These are phyloP conservation scores for Plantago elongata DNA, from an alignment of 257 asterid genomes.

Conservation along the genomic window DNA sequence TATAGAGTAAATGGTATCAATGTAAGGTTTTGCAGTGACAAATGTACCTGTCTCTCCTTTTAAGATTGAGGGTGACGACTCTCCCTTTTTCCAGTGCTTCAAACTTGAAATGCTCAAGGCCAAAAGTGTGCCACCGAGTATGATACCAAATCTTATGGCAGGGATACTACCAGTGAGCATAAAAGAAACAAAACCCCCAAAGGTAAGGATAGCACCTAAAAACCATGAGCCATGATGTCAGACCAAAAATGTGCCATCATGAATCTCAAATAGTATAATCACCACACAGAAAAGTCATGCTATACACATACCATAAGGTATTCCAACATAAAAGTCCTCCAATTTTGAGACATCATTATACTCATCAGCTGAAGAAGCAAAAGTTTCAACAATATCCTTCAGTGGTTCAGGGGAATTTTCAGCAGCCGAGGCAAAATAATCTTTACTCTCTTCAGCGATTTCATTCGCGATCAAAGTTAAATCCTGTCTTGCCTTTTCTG, in stretches of 20 bases:
- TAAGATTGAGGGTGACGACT: slow-evolving; percentile 48
- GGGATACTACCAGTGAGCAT: slow-evolving; percentile 75
- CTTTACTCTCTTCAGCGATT: slow-evolving; percentile 70
- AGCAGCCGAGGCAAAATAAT: slow-evolving; percentile 54
- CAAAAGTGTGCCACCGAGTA: slow-evolving; percentile 81
- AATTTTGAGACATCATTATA: slow-evolving; percentile 55
- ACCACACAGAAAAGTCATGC: slow-evolving; percentile 5
- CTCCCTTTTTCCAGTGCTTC: slow-evolving; percentile 75
- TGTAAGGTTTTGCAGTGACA: background rate
- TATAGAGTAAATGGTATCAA: background rate
- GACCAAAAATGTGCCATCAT: slow-evolving; percentile 11
- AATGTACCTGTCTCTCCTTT: slow-evolving; percentile 80
- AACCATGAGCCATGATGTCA: slow-evolving; percentile 17
- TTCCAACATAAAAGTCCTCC: slow-evolving; percentile 78
- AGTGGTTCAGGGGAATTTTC: slow-evolving; percentile 74
- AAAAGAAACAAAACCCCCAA: slow-evolving; percentile 72
- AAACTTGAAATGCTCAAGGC: slow-evolving; percentile 77
- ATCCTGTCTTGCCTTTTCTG: slow-evolving; percentile 75
- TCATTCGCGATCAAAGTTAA: slow-evolving; percentile 57
- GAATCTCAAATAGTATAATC: slow-evolving; percentile 5
- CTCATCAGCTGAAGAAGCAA: slow-evolving; percentile 58
- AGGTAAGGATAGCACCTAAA: slow-evolving; percentile 71
- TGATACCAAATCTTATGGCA: slow-evolving; percentile 77
- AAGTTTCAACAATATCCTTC: slow-evolving; percentile 79
- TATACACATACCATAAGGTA: slow-evolving; percentile 74